phyloP scores from a whole-genome alignment of 768 basidiomycete genomes.

The Kwoniella bestiolae region DNA sequence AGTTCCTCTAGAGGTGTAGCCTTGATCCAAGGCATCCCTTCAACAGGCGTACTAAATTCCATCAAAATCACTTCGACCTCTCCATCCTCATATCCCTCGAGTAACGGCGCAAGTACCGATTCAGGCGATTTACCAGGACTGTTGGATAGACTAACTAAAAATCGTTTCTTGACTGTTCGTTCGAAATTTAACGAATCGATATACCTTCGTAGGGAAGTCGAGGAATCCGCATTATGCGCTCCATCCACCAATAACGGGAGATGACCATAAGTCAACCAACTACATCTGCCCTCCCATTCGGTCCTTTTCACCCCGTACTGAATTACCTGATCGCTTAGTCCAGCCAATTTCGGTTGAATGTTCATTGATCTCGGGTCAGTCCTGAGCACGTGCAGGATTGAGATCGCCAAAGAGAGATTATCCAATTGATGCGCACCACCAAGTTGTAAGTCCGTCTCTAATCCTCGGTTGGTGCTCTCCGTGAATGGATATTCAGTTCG shows the following conservation, averaged over 20 bases:
- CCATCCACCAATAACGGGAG: slow-evolving; percentile 76
- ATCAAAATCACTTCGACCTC: slow-evolving; percentile 53
- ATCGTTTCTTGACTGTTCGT: slow-evolving; percentile 62
- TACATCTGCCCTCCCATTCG: slow-evolving; percentile 82
- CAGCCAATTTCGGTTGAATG: slow-evolving; percentile 45
- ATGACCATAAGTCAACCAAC: slow-evolving; percentile 62
- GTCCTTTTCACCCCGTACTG: slow-evolving; percentile 65
- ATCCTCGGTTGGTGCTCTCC: not conserved
- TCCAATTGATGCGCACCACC: slow-evolving; percentile 82
- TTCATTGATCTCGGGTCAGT: slow-evolving; percentile 55
- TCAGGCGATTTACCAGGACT: slow-evolving; percentile 81
- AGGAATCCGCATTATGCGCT: slow-evolving; percentile 86
- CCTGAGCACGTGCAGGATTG: slow-evolving; percentile 67
- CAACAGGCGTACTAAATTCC: slow-evolving; percentile 63
- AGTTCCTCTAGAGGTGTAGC: slow-evolving; percentile 66
- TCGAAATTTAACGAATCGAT: slow-evolving; percentile 61
- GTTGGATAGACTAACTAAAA: slow-evolving; percentile 78
- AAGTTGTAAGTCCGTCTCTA: slow-evolving; percentile 63
- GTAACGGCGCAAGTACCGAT: slow-evolving; percentile 71
- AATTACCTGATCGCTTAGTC: slow-evolving; percentile 64
- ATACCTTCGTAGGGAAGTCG: slow-evolving; percentile 70
- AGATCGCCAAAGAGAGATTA: slow-evolving; percentile 75
- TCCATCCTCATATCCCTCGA: slow-evolving; percentile 59
- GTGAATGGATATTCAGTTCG: slow-evolving; percentile 23
- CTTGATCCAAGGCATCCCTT: slow-evolving; percentile 93